These are phyloP conservation scores for Wakefieldia striispora DNA, from an alignment of 768 basidiomycete species.

Conservation along the genomic window DNA sequence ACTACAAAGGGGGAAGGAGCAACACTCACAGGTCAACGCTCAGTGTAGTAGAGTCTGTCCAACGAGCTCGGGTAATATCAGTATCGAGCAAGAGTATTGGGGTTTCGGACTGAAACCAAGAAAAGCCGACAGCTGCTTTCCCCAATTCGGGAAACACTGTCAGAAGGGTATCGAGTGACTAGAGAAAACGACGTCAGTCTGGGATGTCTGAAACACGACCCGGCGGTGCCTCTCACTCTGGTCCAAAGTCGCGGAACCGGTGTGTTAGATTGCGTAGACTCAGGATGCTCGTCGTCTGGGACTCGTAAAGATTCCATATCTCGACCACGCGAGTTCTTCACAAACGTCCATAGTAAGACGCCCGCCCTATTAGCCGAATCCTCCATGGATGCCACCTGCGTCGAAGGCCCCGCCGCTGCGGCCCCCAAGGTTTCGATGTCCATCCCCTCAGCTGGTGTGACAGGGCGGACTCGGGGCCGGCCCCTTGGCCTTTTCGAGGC, in stretches of 20 bases:
- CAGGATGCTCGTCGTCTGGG: neutral
- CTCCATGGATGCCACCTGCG: neutral
- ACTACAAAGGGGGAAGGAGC: neutral
- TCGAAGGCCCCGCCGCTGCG: neutral
- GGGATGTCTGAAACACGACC: neutral
- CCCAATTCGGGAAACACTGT: slow-evolving; percentile 25
- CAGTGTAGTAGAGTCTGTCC: slow-evolving; percentile 20
- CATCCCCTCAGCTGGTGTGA: neutral
- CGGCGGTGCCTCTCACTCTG: slow-evolving; percentile 17
- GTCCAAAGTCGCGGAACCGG: slow-evolving; percentile 27
- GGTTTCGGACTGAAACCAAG: slow-evolving; percentile 28
- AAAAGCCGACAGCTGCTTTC: slow-evolving; percentile 18
- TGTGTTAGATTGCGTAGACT: neutral
- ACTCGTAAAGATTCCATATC: neutral
- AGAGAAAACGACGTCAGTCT: slow-evolving; percentile 2
- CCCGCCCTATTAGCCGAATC: neutral
- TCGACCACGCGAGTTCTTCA: slow-evolving; percentile 1
- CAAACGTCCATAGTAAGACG: slow-evolving; percentile 19
- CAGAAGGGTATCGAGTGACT: slow-evolving; percentile 24
- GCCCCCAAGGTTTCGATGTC: neutral
- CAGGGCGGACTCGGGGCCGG: neutral
- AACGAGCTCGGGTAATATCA: slow-evolving; percentile 8
- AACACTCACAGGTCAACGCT: slow-evolving; percentile 21
- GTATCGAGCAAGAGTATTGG: slow-evolving; percentile 24
- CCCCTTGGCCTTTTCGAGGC: neutral